Conservation (phyloP, 2,329 filamentous ascomycete species). For the Apiospora kogelbergensis region DNA sequence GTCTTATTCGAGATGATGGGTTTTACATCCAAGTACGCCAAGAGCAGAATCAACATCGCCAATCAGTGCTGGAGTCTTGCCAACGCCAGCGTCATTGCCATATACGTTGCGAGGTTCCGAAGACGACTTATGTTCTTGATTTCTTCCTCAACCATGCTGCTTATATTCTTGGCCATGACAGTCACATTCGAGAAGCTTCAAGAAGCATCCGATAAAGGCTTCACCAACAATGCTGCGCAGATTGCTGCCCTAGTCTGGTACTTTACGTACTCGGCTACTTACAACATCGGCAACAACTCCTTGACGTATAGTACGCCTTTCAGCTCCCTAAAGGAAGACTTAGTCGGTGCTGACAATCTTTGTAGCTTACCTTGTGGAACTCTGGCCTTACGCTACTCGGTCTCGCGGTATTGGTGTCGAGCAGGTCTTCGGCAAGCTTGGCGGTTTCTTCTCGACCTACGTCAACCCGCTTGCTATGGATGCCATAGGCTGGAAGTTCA, state of each 20-base stretch:
- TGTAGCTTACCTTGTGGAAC: slow-evolving; percentile 53
- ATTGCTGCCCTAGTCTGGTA: slow-evolving; percentile 53
- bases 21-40: slow-evolving; percentile 38
- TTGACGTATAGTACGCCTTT: slow-evolving; percentile 56
- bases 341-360: slow-evolving; percentile 7
- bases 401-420: slow-evolving; percentile 59
- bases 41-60: slow-evolving; percentile 47
- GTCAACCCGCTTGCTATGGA: slow-evolving; percentile 44
- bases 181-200: slow-evolving; percentile 43
- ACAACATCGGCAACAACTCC: slow-evolving; percentile 67
- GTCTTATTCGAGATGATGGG: slow-evolving; percentile 46
- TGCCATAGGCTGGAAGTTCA: slow-evolving; percentile 41
- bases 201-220: slow-evolving; percentile 29
- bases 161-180: slow-evolving; percentile 52
- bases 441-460: slow-evolving; percentile 42
- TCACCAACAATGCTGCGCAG: slow-evolving; percentile 26
- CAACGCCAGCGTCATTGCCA: slow-evolving; percentile 39
- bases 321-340: not conserved
- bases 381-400: slow-evolving; percentile 56
- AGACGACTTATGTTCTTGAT: slow-evolving; percentile 38
- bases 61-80: slow-evolving; percentile 45
- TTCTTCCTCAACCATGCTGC: slow-evolving; percentile 42
- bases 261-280: slow-evolving; percentile 58
- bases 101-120: slow-evolving; percentile 39
- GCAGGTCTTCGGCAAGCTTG: slow-evolving; percentile 50